Conservation (phyloP, 2,329 filamentous ascomycete genomes). For the Exophiala sp. region DNA sequence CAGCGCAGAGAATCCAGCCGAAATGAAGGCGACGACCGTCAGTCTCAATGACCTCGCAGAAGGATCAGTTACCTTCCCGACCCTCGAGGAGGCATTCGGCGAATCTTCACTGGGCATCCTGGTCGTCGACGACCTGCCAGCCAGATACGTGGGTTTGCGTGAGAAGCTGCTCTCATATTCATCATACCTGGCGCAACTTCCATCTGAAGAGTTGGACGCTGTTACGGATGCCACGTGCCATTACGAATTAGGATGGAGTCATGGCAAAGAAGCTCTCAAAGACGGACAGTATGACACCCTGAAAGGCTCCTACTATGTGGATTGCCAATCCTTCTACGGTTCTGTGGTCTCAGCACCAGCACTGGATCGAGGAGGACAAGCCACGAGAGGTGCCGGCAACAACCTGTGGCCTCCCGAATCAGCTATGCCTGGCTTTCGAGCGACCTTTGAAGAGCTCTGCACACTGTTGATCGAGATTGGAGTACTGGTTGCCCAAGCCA, state of each 20-base stretch:
- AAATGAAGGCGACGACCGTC: conserved; percentile 20
- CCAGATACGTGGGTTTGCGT: conserved; percentile 67
- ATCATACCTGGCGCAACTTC: conserved; percentile 81
- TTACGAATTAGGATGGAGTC: conserved; percentile 62
- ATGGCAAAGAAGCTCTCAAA: conserved; percentile 61
- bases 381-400: conserved; percentile 53
- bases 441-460: conserved; percentile 71
- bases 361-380: background rate
- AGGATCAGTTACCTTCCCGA: conserved; percentile 38
- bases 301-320: conserved; percentile 63
- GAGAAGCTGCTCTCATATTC: conserved; percentile 75
- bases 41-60: conserved; percentile 16
- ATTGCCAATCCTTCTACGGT: conserved; percentile 52
- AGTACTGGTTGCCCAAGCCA: conserved; percentile 80
- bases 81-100: conserved; percentile 68
- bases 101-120: conserved; percentile 87
- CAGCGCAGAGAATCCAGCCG: too few species aligned
- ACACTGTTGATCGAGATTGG: conserved; percentile 82
- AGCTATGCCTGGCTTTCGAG: conserved; percentile 71
- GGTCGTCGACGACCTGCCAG: conserved; percentile 79
- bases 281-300: conserved; percentile 59
- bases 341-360: conserved; percentile 29
- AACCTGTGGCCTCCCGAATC: conserved; percentile 74
- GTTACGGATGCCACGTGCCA: conserved; percentile 47
- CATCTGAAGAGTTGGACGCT: conserved; percentile 62